These are phyloP conservation scores for Metschnikowia borealis DNA, from an alignment of 805 yeast species.

Conservation along the genomic window DNA sequence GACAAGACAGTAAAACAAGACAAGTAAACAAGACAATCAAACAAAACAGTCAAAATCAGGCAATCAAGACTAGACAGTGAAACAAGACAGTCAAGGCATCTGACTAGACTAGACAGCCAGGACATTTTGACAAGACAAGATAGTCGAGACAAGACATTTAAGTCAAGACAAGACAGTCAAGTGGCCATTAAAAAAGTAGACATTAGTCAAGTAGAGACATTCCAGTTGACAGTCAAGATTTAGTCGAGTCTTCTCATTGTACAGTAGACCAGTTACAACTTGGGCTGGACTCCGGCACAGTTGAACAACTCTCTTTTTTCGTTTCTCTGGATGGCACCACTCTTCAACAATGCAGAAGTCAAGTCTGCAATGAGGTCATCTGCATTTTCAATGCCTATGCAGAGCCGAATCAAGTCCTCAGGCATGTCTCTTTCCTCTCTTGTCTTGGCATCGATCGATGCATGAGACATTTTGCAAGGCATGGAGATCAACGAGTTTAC, in stretches of 20 bases:
- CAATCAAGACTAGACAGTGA: too few species aligned
- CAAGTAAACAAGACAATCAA: too few species aligned
- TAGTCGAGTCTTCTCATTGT: too few species aligned
- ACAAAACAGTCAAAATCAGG: too few species aligned
- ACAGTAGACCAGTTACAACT: constrained; percentile 16
- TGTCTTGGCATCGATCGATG: constrained; percentile 86
- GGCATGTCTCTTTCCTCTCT: constrained; percentile 88
- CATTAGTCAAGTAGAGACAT: too few species aligned
- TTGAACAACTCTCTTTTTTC: constrained; percentile 39
- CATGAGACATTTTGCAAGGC: constrained; percentile 96
- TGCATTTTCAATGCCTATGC: constrained; percentile 85
- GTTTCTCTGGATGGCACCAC: constrained; percentile 52
- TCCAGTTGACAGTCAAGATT: not conserved
- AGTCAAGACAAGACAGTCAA: too few species aligned
- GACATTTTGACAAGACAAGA: too few species aligned
- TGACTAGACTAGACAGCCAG: too few species aligned
- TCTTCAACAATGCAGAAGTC: constrained; percentile 60
- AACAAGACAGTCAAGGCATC: too few species aligned
- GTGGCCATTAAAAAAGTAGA: too few species aligned
- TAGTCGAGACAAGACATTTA: too few species aligned
- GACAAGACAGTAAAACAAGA: too few species aligned
- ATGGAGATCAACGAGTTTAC: constrained; percentile 87
- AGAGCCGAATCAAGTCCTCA: constrained; percentile 84
- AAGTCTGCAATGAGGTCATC: constrained; percentile 82
- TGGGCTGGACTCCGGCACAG: constrained; percentile 32